Evolutionary conservation across 2,329 filamentous ascomycete species (phyloP), one percentile per base, ranked within the genome.

Genomic region (Arthroderma uncinatum): DNA sequence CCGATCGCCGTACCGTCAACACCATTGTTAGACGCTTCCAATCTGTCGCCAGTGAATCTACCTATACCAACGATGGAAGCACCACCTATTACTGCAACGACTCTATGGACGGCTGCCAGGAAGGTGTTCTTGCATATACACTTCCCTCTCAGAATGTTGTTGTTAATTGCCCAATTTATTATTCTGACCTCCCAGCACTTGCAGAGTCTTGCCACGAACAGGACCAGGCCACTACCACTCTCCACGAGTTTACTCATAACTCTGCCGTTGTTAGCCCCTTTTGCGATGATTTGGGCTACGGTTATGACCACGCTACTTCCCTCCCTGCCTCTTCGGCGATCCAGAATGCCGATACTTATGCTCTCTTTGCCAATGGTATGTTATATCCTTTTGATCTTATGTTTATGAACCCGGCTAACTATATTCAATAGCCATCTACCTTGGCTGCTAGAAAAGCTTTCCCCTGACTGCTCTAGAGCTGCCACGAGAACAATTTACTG

Each of bases 191-290:
- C 7, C 74, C 79, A 0, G 73, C 74, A 1, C 59, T 81, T 30
- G 71, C 77, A 4, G 63, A 62, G 12, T 70, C 67, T 0, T 87
- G 84, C 72, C 82, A 86, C 66, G 76, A 64, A 2, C 83, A 86
- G 70, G 84, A 86, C 65, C 81, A 84, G 71, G 81, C 80, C 1
- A 84, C 79, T 10, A 86, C 83, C 14, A 78, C 78, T 33, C 68
- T 87, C 8, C 84, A 87, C 65, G 84, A 87, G 74, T 74, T 78
- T 62, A 84, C 83, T 6, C 84, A 87, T 66, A 74, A 78, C 19
- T 70, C 78, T 66, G 75, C 71, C 70, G 74, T 79, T 7, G 77
- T 71, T 60, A 68, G 63, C 60, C 80, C 80, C 58, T 81, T 82
- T 4, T 85, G 83, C 1, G 68, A 76, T 1, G 84, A 87, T 65